A percentile compares a stretch with the other conserved stretches of the same genome.
Conservation (phyloP, 1,284 basidiomycete species). For the Boletus hoseneyae region DNA sequence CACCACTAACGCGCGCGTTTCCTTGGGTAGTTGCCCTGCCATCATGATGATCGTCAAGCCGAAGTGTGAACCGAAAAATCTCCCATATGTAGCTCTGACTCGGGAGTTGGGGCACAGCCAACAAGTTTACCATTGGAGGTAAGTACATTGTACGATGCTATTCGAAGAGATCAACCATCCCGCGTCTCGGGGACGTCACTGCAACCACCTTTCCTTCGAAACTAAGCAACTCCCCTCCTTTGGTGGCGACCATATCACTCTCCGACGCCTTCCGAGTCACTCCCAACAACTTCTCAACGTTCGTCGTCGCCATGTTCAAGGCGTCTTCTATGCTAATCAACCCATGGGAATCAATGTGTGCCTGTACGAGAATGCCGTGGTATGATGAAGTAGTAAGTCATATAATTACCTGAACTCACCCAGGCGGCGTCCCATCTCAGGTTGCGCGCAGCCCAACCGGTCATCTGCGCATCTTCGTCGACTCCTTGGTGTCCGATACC, state of each 20-base stretch:
- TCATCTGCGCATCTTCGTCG: slow-evolving; percentile 8
- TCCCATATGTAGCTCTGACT: no score
- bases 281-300: slow-evolving; percentile 55
- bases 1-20: slow-evolving; percentile 42
- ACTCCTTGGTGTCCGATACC: slow-evolving; percentile 56
- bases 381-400: not conserved
- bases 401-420: slow-evolving; percentile 13
- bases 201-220: slow-evolving; percentile 49
- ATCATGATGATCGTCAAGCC: slow-evolving; percentile 10
- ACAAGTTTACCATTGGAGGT: no score
- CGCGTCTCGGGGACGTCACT: slow-evolving; percentile 37
- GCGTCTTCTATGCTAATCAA: slow-evolving; percentile 26
- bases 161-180: slow-evolving; percentile 30
- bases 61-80: not conserved
- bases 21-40: slow-evolving; percentile 27
- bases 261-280: slow-evolving; percentile 30
- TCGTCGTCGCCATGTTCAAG: slow-evolving; percentile 23
- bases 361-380: slow-evolving; percentile 14
- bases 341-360: slow-evolving; percentile 18
- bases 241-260: slow-evolving; percentile 52
- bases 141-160: not conserved
- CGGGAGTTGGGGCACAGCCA: no score
- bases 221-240: slow-evolving; percentile 38
- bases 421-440: slow-evolving; percentile 51
- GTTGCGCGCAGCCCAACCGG: slow-evolving; percentile 55